These are phyloP conservation scores for Lasiosphaeria miniovina DNA, from an alignment of 495 filamentous ascomycete genomes.

Conservation along the genomic window DNA sequence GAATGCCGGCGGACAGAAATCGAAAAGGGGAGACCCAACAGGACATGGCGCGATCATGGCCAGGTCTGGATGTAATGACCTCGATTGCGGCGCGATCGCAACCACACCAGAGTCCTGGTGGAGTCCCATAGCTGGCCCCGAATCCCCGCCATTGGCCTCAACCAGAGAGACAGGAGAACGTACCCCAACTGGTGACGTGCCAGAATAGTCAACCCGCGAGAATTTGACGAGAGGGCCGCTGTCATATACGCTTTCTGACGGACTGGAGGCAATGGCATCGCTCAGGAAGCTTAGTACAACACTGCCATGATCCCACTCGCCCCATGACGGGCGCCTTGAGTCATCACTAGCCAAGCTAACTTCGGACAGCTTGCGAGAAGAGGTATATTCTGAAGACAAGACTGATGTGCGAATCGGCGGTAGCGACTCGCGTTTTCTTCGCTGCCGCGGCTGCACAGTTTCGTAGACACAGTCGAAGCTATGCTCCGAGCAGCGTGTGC, in stretches of 20 bases:
- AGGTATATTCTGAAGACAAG: slow-evolving; percentile 3
- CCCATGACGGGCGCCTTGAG: not conserved
- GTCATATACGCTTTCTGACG: slow-evolving; percentile 25
- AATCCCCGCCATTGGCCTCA: slow-evolving; percentile 1
- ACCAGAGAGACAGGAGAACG: not conserved
- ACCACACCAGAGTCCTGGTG: slow-evolving; percentile 1
- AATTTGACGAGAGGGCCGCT: not conserved
- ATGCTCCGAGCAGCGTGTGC: slow-evolving; percentile 55
- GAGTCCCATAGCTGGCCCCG: not conserved
- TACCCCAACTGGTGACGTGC: slow-evolving; percentile 9
- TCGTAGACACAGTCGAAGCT: slow-evolving; percentile 55
- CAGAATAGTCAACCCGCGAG: slow-evolving; percentile 17
- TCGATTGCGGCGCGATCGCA: slow-evolving; percentile 17
- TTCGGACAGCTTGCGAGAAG: slow-evolving; percentile 20
- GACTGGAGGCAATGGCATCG: slow-evolving; percentile 24
- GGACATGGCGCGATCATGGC: slow-evolving; percentile 49
- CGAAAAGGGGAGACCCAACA: slow-evolving; percentile 44
- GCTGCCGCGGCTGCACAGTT: slow-evolving; percentile 54
- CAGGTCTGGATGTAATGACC: slow-evolving; percentile 34
- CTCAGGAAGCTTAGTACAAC: slow-evolving; percentile 22
- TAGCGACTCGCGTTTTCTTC: slow-evolving; percentile 42
- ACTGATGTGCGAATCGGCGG: slow-evolving; percentile 4
- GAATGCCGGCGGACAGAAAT: slow-evolving; percentile 52
- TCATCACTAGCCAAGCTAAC: slow-evolving; percentile 20
- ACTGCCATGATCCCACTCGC: slow-evolving; percentile 3